A percentile compares a stretch with the other conserved stretches of the same genome.
Conservation (phyloP, 208 protist genomes). For the Trichomonas tenax region DNA sequence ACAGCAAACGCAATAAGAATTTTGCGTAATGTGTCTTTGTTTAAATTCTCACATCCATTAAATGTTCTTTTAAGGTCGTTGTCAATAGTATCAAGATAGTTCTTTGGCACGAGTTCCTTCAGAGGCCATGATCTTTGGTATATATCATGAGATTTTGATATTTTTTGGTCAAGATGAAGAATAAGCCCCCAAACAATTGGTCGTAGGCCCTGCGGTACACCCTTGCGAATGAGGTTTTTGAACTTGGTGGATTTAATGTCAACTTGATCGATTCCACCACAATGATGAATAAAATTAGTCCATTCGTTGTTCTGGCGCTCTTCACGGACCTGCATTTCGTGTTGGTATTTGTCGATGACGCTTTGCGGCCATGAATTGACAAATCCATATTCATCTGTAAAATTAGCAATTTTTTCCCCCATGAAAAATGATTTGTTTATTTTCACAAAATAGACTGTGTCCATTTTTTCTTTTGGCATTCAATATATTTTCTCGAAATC, state of each 20-base stretch:
- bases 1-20: conserved; percentile 39
- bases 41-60: not conserved
- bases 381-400: not conserved
- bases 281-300: not conserved
- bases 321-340: not conserved
- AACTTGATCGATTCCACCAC: not conserved
- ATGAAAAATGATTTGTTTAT: too few species aligned
- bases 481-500: too few species aligned
- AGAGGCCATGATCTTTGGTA: not conserved
- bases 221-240: not conserved
- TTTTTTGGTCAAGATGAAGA: not conserved
- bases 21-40: conserved; percentile 26
- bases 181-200: not conserved
- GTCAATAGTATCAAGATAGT: not conserved
- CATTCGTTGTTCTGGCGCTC: not conserved
- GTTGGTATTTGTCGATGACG: not conserved
- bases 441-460: too few species aligned
- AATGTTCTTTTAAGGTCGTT: not conserved
- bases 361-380: not conserved
- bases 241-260: not conserved
- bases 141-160: not conserved
- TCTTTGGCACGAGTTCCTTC: not conserved
- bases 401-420: not conserved
- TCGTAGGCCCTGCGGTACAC: not conserved
- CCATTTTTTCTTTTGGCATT: too few species aligned